These are phyloP conservation scores for Pleurotus eryngii DNA, from an alignment of 768 basidiomycete genomes.

Conservation along the genomic window DNA sequence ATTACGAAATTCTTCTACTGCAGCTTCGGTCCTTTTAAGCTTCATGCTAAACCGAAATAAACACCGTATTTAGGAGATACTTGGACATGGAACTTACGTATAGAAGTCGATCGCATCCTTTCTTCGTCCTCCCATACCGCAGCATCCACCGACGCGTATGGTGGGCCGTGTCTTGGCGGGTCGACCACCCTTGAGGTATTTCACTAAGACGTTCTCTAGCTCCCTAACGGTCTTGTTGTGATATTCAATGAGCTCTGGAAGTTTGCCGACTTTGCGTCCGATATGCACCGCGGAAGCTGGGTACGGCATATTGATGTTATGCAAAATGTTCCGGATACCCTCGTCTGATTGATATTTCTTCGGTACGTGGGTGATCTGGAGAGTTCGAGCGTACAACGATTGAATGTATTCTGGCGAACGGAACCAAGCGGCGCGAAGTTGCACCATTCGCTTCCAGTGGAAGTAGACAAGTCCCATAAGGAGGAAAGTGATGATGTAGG, in stretches of 20 bases:
- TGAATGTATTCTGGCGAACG: slow-evolving; percentile 67
- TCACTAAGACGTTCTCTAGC: slow-evolving; percentile 71
- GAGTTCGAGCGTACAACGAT: slow-evolving; percentile 77
- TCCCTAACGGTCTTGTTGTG: slow-evolving; percentile 76
- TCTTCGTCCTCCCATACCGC: slow-evolving; percentile 67
- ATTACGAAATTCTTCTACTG: slow-evolving; percentile 56
- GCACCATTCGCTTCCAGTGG: slow-evolving; percentile 66
- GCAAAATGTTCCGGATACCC: slow-evolving; percentile 62
- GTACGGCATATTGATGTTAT: slow-evolving; percentile 57
- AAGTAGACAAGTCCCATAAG: slow-evolving; percentile 57
- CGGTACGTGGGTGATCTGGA: slow-evolving; percentile 68
- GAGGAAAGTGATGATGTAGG: slow-evolving; percentile 61
- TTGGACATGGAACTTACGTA: slow-evolving; percentile 37
- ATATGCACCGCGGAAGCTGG: slow-evolving; percentile 74
- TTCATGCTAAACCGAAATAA: slow-evolving; percentile 17
- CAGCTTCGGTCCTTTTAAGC: slow-evolving; percentile 45
- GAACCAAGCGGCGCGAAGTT: slow-evolving; percentile 71
- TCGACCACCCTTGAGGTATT: slow-evolving; percentile 64
- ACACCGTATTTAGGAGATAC: not conserved
- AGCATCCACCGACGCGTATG: slow-evolving; percentile 61
- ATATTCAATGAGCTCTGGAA: slow-evolving; percentile 74
- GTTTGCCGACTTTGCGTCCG: slow-evolving; percentile 63
- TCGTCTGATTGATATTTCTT: slow-evolving; percentile 67
- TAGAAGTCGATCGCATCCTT: slow-evolving; percentile 79
- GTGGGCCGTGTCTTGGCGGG: slow-evolving; percentile 68